Percentiles rank a stretch among this genome's conserved stretches.
phyloP scores from a whole-genome alignment of 2,329 filamentous ascomycete genomes.

The Ascochyta viciae-villosae region DNA sequence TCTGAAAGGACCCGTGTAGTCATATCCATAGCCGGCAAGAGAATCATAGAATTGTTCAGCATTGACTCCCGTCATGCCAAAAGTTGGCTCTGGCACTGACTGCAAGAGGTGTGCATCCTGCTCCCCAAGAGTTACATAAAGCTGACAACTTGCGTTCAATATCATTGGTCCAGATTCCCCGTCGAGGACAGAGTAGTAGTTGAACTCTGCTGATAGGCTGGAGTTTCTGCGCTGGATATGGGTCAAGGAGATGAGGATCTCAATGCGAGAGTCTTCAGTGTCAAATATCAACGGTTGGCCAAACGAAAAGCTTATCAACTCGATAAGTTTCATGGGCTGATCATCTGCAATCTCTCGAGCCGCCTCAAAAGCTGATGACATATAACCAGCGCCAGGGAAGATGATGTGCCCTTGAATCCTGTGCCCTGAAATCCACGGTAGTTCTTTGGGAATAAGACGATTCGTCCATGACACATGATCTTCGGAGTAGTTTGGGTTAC shows the following conservation, averaged over 20 bases:
- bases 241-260: conserved; percentile 4
- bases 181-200: neutral
- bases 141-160: conserved; percentile 2
- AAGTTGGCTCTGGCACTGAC: neutral
- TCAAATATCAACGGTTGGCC: conserved; percentile 20
- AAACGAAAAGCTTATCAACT: conserved; percentile 23
- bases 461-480: conserved; percentile 22
- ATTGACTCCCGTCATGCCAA: neutral
- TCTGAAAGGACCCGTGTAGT: conserved; percentile 5
- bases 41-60: neutral
- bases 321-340: conserved; percentile 16
- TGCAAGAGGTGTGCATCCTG: neutral
- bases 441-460: conserved; percentile 13
- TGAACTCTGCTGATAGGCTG: neutral
- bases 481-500: neutral
- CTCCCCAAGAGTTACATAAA: neutral
- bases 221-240: neutral
- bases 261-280: conserved; percentile 4
- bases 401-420: conserved; percentile 43
- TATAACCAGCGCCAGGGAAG: conserved; percentile 55
- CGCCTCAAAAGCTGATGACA: conserved; percentile 49
- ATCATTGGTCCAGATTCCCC: neutral
- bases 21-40: conserved; percentile 1
- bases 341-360: neutral
- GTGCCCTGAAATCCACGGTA: conserved; percentile 29